Evolutionary conservation across 176 grass and related monocot species (phyloP).

Genomic region (Alopecurus myosuroides): DNA sequence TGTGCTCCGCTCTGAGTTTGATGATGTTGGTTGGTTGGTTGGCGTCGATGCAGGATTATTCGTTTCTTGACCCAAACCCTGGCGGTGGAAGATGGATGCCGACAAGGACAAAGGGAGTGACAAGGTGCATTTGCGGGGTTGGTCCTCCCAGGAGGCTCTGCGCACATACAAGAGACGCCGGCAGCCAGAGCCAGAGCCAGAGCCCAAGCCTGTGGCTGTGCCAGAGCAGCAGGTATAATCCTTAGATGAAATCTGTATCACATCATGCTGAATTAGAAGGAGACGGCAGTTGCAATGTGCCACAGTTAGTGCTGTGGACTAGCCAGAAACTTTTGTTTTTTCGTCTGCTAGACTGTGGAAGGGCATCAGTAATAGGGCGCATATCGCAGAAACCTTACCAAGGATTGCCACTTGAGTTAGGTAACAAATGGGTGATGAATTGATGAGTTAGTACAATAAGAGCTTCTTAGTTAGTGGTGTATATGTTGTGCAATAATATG

Average conservation of each 20-base stretch:
- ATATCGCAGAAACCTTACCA: slow-evolving; percentile 7
- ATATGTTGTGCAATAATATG: not conserved
- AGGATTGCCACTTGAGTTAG: slow-evolving; percentile 1
- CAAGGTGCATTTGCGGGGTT: slow-evolving; percentile 46
- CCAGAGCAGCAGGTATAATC: slow-evolving; percentile 29
- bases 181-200: not conserved
- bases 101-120: slow-evolving; percentile 24
- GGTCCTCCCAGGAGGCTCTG: slow-evolving; percentile 21
- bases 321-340: not conserved
- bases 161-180: slow-evolving; percentile 57
- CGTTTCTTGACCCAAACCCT: slow-evolving; percentile 42
- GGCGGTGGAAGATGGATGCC: slow-evolving; percentile 33
- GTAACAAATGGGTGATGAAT: not conserved
- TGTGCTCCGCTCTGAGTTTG: slow-evolving; percentile 9
- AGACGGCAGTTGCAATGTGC: slow-evolving; percentile 7
- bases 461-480: not conserved
- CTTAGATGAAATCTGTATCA: not conserved
- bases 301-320: not conserved
- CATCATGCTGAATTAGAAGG: slow-evolving; percentile 1
- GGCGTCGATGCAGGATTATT: slow-evolving; percentile 27
- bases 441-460: slow-evolving; percentile 16
- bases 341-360: not conserved
- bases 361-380: not conserved
- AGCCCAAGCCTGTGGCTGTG: slow-evolving; percentile 15
- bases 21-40: slow-evolving; percentile 39